These are phyloP conservation scores for Pleurotus tuber-regium DNA, from an alignment of 768 basidiomycete genomes.

Conservation along the genomic window DNA sequence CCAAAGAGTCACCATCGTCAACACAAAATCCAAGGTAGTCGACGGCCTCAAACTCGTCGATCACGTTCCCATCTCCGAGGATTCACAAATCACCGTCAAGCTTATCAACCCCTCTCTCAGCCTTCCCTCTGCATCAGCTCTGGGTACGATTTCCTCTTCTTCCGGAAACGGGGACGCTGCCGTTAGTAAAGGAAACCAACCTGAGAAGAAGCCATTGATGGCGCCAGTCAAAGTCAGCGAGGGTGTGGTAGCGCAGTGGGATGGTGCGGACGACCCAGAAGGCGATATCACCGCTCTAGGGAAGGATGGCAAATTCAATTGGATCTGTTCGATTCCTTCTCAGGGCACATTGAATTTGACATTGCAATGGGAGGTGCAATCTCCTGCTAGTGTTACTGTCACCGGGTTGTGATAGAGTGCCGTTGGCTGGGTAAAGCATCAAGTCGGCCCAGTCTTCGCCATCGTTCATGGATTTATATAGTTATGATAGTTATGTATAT, in stretches of 20 bases:
- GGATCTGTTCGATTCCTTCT: conserved; percentile 28
- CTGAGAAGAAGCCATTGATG: conserved; percentile 13
- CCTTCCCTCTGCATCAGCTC: conserved; percentile 16
- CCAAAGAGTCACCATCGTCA: conserved; percentile 37
- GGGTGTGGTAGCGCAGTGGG: conserved; percentile 36
- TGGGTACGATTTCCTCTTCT: background rate
- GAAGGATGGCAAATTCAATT: conserved; percentile 32
- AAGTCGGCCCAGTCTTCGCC: background rate
- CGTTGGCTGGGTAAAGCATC: background rate
- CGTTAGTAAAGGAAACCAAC: conserved; percentile 6
- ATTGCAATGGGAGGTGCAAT: conserved; percentile 12
- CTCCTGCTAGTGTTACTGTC: conserved; percentile 3
- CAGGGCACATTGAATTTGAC: conserved; percentile 27
- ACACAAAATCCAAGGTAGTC: conserved; percentile 30
- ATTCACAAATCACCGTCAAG: conserved; percentile 39
- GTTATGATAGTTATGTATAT: too few relatives aligned
- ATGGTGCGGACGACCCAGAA: conserved; percentile 30
- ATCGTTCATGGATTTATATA: too few relatives aligned
- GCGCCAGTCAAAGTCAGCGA: conserved; percentile 23
- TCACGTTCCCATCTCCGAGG: conserved; percentile 36
- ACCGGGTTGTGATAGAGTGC: conserved; percentile 6
- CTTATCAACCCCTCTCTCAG: conserved; percentile 29
- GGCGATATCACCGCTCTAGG: conserved; percentile 18
- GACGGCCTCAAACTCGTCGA: conserved; percentile 35
- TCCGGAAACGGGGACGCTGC: background rate